Evolutionary conservation across 768 basidiomycete species (phyloP).

Genomic region (Fomitopsis pulvina): DNA sequence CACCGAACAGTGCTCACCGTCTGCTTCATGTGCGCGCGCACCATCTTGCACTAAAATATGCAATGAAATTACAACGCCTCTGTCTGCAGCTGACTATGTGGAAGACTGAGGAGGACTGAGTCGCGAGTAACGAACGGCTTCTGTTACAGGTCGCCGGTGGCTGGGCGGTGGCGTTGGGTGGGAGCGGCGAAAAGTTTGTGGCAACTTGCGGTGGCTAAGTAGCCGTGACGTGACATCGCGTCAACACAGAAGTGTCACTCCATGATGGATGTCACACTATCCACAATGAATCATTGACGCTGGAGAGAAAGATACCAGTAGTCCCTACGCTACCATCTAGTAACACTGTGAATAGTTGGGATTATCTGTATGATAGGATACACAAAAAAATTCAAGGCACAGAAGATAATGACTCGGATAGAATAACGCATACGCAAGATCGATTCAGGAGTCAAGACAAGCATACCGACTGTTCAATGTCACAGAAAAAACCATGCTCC

Average conservation of each 20-base stretch:
- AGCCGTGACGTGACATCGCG: neutral
- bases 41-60: conserved; percentile 13
- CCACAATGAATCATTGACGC: too few species aligned
- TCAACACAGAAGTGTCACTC: neutral
- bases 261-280: neutral
- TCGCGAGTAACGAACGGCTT: neutral
- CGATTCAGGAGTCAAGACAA: too few species aligned
- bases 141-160: conserved; percentile 15
- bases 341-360: too few species aligned
- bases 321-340: too few species aligned
- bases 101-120: neutral
- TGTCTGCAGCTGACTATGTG: neutral
- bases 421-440: too few species aligned
- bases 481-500: neutral
- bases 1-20: conserved; percentile 25
- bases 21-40: conserved; percentile 23
- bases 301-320: too few species aligned
- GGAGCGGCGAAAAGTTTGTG: conserved; percentile 11
- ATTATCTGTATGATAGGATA: too few species aligned
- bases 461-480: too few species aligned
- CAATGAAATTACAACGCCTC: neutral
- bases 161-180: conserved; percentile 6
- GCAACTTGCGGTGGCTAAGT: conserved; percentile 8
- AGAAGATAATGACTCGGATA: too few species aligned
- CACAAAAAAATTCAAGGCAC: too few species aligned